Percentiles rank a stretch among this genome's conserved stretches.
These are phyloP conservation scores for Polyporus arcularius DNA, from an alignment of 768 basidiomycete species.

Conservation along the genomic window DNA sequence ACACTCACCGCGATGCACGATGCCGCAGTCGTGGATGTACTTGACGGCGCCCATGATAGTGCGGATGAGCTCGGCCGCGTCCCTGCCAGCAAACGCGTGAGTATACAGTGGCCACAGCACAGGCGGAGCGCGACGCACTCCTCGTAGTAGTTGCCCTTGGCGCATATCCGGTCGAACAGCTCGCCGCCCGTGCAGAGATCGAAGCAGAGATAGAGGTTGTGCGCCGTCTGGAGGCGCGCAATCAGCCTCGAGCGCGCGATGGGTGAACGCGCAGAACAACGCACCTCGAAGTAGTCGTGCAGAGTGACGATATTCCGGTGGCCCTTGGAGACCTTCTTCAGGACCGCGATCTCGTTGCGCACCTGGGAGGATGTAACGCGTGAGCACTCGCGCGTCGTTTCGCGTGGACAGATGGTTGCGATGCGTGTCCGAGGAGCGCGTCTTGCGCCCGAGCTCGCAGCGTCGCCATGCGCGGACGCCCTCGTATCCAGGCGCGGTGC, in stretches of 20 bases:
- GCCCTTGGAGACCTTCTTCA: slow-evolving; percentile 91
- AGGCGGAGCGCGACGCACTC: slow-evolving; percentile 50
- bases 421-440: slow-evolving; percentile 4
- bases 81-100: slow-evolving; percentile 45
- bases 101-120: slow-evolving; percentile 16
- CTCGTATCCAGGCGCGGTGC: too few species aligned
- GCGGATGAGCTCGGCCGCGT: slow-evolving; percentile 86
- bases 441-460: too few species aligned
- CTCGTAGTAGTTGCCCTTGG: slow-evolving; percentile 96
- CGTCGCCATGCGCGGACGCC: too few species aligned
- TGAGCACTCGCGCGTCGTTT: background rate
- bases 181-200: slow-evolving; percentile 98
- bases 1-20: slow-evolving; percentile 82
- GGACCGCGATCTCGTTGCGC: slow-evolving; percentile 93
- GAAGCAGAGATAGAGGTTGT: slow-evolving; percentile 93
- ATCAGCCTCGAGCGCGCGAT: background rate
- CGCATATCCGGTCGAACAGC: slow-evolving; percentile 98
- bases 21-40: slow-evolving; percentile 88
- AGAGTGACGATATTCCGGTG: slow-evolving; percentile 90
- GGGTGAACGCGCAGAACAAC: slow-evolving; percentile 13
- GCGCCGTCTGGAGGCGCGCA: slow-evolving; percentile 60
- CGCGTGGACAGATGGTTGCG: slow-evolving; percentile 4
- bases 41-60: slow-evolving; percentile 86
- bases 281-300: slow-evolving; percentile 94
- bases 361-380: slow-evolving; percentile 51